phyloP scores from a whole-genome alignment of 2,329 filamentous ascomycete genomes.

The Didymella arachidicola region DNA sequence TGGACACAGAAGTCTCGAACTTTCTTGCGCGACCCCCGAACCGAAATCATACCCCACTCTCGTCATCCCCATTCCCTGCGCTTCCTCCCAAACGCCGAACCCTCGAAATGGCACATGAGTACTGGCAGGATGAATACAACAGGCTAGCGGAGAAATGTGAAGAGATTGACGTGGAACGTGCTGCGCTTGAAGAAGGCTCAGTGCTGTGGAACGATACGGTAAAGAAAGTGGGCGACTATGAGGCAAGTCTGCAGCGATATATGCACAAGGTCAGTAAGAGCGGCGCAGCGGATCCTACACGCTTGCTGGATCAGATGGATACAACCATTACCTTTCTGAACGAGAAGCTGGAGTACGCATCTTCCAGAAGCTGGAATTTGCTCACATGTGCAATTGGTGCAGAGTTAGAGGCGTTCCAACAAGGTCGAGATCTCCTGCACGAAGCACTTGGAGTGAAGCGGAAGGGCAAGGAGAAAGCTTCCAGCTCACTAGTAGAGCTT shows the following conservation, averaged over 20 bases:
- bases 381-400: constrained; percentile 79
- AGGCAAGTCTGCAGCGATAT: constrained; percentile 66
- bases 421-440: constrained; percentile 66
- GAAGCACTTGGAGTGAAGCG: constrained; percentile 43
- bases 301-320: constrained; percentile 59
- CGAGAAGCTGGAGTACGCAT: constrained; percentile 62
- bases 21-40: constrained; percentile 66
- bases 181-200: constrained; percentile 72
- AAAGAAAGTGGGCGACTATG: constrained; percentile 68
- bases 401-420: constrained; percentile 71
- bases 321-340: constrained; percentile 64
- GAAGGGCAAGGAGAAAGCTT: constrained; percentile 42
- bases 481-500: constrained; percentile 30
- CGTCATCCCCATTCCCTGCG: constrained; percentile 61
- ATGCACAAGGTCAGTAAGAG: constrained; percentile 52
- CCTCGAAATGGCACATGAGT: constrained; percentile 72
- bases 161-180: constrained; percentile 67
- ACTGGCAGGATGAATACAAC: constrained; percentile 71
- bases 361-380: constrained; percentile 73
- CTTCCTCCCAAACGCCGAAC: constrained; percentile 72
- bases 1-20: constrained; percentile 67
- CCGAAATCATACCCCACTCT: constrained; percentile 39
- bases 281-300: constrained; percentile 27
- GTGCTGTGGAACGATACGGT: constrained; percentile 71
- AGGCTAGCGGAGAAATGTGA: constrained; percentile 63